Evolutionary conservation across 768 basidiomycete species (phyloP).

Genomic region (Lepiota brunneoincarnata): DNA sequence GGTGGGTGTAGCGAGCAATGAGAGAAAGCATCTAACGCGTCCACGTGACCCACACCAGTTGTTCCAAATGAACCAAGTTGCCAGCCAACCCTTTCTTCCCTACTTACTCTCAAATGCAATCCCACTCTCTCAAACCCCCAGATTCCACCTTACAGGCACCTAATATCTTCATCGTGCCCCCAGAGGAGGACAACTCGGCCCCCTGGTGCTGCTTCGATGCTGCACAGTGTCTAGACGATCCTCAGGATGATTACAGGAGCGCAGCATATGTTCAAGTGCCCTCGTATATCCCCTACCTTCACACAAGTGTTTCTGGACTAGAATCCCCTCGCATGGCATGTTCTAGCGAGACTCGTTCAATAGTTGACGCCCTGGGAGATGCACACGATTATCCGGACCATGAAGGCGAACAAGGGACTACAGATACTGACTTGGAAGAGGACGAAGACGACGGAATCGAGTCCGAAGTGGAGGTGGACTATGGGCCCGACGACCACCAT

Average conservation of each 20-base stretch:
- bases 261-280: slow-evolving; percentile 4
- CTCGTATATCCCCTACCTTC: slow-evolving; percentile 13
- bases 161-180: slow-evolving; percentile 54
- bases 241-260: slow-evolving; percentile 16
- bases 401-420: slow-evolving; percentile 21
- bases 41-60: slow-evolving; percentile 28
- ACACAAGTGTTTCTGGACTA: slow-evolving; percentile 4
- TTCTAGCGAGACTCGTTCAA: slow-evolving; percentile 21
- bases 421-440: slow-evolving; percentile 22
- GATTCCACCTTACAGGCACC: slow-evolving; percentile 31
- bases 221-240: slow-evolving; percentile 21
- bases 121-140: slow-evolving; percentile 10
- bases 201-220: slow-evolving; percentile 61
- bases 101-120: slow-evolving; percentile 5
- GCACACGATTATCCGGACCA: slow-evolving; percentile 21
- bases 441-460: slow-evolving; percentile 14
- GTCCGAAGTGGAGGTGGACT: not conserved
- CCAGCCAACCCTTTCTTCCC: slow-evolving; percentile 8
- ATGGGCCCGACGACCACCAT: slow-evolving; percentile 3
- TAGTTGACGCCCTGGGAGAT: slow-evolving; percentile 28
- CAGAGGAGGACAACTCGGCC: slow-evolving; percentile 54
- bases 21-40: slow-evolving; percentile 17
- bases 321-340: slow-evolving; percentile 16
- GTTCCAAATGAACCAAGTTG: not conserved
- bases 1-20: not conserved